Evolutionary conservation across 2,329 filamentous ascomycete species (phyloP), one percentile per base, ranked within the genome.

Genomic region (Sporothrix phasma): DNA sequence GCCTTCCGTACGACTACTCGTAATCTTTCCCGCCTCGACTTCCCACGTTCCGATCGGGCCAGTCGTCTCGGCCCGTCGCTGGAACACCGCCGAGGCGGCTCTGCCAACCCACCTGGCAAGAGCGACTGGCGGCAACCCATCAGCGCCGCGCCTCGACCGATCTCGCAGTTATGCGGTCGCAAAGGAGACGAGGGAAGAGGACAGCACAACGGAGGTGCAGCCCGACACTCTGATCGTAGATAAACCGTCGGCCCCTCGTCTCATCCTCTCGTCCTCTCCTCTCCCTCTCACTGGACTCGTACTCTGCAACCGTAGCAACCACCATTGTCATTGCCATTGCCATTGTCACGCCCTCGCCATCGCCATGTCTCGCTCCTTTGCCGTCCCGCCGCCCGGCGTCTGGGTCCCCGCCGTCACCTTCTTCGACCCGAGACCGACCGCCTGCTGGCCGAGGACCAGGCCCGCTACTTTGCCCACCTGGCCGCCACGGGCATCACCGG

Each of bases 321-420:
- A 31, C 15, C 26, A 31, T 26, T 22, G 10, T n/a, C 19, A 22
- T 7, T 10, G 11, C n/a, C 15, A 2, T 41, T 41, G 15, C 39
- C 39, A n/a, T 41, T 15, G 39, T 58, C 1, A 10, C 26, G 34
- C 37, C 1, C 22, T 15, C 29, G 15, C 61, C 22, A 11, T 19
- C n/a, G 13, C 37, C 29, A 15, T 45, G 41, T 7, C 49, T 1
- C 34, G 34, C 34, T 19, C 37, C 1, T 59, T 61, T 8, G 10
- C 29, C 11, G 67, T 70, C 6, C 73, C 73, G 47, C 67, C 71
- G 31, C 64, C 69, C 3, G 73, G 72, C 63, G 69, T 74, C 62
- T 74, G 73, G 73, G 69, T 68, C 39, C 73, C 73, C 8, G 71
- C 73, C 37, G 70, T 74, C 5, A 75, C 73, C n/a, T 67, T 75